Evolutionary conservation across 768 basidiomycete genomes (phyloP).

Genomic region (Lenzites betulinus): DNA sequence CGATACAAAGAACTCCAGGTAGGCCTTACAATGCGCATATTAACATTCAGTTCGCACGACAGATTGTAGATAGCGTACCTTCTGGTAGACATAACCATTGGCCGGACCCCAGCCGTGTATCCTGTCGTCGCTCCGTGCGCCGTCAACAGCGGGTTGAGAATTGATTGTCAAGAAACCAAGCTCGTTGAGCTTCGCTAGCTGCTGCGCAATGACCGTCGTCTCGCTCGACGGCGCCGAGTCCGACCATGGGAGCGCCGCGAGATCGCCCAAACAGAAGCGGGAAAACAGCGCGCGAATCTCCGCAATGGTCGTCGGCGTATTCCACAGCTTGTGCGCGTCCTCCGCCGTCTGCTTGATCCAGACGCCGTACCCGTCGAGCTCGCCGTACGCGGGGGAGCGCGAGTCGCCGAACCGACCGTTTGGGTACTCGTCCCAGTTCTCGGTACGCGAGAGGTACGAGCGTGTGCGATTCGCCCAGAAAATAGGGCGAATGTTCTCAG

Average conservation of each 20-base stretch:
- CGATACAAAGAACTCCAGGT: conserved; percentile 92
- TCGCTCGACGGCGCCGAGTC: conserved; percentile 86
- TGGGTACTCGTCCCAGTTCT: conserved; percentile 99
- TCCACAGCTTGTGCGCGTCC: conserved; percentile 88
- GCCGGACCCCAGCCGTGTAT: conserved; percentile 92
- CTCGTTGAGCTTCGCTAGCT: conserved; percentile 84
- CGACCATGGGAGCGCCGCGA: conserved; percentile 91
- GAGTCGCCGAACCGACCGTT: conserved; percentile 99
- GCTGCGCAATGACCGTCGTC: conserved; percentile 75
- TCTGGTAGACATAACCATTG: conserved; percentile 95
- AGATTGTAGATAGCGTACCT: conserved; percentile 47
- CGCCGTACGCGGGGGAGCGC: conserved; percentile 96
- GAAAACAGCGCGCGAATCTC: conserved; percentile 79
- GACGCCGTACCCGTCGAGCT: conserved; percentile 95
- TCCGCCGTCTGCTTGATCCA: conserved; percentile 92
- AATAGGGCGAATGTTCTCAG: conserved; percentile 94
- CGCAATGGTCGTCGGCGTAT: conserved; percentile 62
- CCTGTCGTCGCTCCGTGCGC: conserved; percentile 80
- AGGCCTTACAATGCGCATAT: conserved; percentile 57
- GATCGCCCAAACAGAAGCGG: conserved; percentile 74
- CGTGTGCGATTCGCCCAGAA: conserved; percentile 98
- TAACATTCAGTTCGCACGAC: conserved; percentile 3
- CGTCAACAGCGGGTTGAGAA: conserved; percentile 95
- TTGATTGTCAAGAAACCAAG: conserved; percentile 96
- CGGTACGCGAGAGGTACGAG: conserved; percentile 93